phyloP scores from a whole-genome alignment of 2,329 filamentous ascomycete genomes.

The Ascochyta viciae-villosae region DNA sequence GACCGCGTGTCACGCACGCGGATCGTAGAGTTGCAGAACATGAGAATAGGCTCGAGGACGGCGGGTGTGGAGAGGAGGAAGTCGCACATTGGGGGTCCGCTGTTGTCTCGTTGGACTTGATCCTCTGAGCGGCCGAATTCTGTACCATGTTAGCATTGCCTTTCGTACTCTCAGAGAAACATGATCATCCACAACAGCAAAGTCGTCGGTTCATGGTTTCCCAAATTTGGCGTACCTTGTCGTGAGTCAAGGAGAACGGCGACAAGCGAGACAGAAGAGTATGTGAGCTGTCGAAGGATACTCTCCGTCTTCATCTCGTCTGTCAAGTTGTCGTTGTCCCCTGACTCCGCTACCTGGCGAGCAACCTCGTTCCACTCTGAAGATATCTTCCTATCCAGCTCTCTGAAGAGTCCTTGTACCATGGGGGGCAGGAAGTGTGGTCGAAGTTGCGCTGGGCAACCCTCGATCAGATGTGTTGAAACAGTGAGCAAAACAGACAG shows the following conservation, averaged over 20 bases:
- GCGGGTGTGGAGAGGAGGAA: slow-evolving; percentile 81
- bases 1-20: slow-evolving; percentile 89
- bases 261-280: slow-evolving; percentile 90
- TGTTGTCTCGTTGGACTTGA: slow-evolving; percentile 44
- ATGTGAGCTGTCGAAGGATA: slow-evolving; percentile 89
- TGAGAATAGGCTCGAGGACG: slow-evolving; percentile 84
- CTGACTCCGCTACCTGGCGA: slow-evolving; percentile 63
- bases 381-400: slow-evolving; percentile 86
- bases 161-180: neutral
- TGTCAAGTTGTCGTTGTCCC: slow-evolving; percentile 76
- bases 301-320: slow-evolving; percentile 99
- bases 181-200: neutral
- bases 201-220: neutral
- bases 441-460: slow-evolving; percentile 82
- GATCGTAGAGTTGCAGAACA: slow-evolving; percentile 91
- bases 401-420: slow-evolving; percentile 79
- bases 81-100: slow-evolving; percentile 71
- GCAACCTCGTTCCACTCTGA: slow-evolving; percentile 82
- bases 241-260: slow-evolving; percentile 83
- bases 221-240: slow-evolving; percentile 32
- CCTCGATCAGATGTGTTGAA: slow-evolving; percentile 86
- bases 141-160: slow-evolving; percentile 10
- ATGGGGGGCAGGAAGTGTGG: slow-evolving; percentile 85
- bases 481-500: slow-evolving; percentile 92
- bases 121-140: slow-evolving; percentile 42